Conservation (phyloP, 2,329 filamentous ascomycete species). For the Aspergillus fructus region DNA sequence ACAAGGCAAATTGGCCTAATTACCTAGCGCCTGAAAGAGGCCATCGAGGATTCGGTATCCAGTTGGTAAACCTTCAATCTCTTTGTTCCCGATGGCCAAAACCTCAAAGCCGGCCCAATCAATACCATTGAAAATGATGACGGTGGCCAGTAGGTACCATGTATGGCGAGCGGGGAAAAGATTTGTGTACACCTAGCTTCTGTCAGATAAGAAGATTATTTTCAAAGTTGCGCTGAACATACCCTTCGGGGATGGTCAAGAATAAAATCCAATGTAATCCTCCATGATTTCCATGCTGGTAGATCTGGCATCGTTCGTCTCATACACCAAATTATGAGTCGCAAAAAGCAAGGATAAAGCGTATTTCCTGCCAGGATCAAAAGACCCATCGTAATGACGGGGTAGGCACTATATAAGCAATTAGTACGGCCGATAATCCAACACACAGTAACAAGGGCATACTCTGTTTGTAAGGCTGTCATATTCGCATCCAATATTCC, state of each 20-base stretch:
- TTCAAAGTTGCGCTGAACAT: slow-evolving; percentile 1
- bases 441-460: not conserved
- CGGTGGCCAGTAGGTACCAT: slow-evolving; percentile 64
- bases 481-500: slow-evolving; percentile 55
- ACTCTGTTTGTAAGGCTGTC: slow-evolving; percentile 44
- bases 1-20: not conserved
- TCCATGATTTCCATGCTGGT: slow-evolving; percentile 30
- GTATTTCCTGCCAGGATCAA: slow-evolving; percentile 66
- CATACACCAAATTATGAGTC: slow-evolving; percentile 58
- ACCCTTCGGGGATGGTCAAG: slow-evolving; percentile 35
- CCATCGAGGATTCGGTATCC: slow-evolving; percentile 62
- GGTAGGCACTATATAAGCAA: slow-evolving; percentile 31
- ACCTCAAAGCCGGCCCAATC: slow-evolving; percentile 68
- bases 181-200: slow-evolving; percentile 33
- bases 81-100: slow-evolving; percentile 62
- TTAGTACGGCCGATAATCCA: not conserved
- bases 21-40: slow-evolving; percentile 61
- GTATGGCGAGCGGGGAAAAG: slow-evolving; percentile 64
- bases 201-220: slow-evolving; percentile 6
- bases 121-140: slow-evolving; percentile 60
- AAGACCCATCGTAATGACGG: slow-evolving; percentile 51
- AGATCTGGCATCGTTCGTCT: slow-evolving; percentile 28
- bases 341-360: slow-evolving; percentile 63
- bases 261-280: slow-evolving; percentile 34
- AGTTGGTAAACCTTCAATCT: slow-evolving; percentile 52